These are phyloP conservation scores for Fusarium irregulare DNA, from an alignment of 2,329 filamentous ascomycete genomes.

Conservation along the genomic window DNA sequence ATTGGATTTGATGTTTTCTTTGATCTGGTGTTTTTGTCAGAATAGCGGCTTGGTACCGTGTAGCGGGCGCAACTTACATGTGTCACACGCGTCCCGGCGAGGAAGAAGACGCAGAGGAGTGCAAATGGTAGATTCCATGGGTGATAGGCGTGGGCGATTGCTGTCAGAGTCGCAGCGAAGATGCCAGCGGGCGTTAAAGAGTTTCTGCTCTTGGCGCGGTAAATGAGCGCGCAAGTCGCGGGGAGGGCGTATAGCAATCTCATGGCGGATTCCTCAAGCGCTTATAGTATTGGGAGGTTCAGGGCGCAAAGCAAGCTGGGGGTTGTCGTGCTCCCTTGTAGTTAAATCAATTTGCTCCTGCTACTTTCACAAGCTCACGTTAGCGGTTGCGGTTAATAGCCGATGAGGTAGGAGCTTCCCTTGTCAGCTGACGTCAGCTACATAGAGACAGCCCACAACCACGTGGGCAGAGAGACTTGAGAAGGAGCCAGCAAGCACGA, in stretches of 20 bases:
- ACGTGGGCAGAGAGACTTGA: neutral
- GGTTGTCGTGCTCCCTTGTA: constrained; percentile 15
- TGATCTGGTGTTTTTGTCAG: constrained; percentile 67
- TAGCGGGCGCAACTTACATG: constrained; percentile 65
- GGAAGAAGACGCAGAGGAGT: constrained; percentile 85
- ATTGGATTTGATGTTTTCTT: constrained; percentile 84
- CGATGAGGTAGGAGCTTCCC: constrained; percentile 16
- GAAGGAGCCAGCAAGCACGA: neutral
- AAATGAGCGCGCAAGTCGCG: constrained; percentile 69
- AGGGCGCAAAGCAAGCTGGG: constrained; percentile 8
- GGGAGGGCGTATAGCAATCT: constrained; percentile 68
- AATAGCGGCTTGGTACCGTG: neutral
- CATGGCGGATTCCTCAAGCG: constrained; percentile 56
- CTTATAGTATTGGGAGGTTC: constrained; percentile 8
- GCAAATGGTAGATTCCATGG: constrained; percentile 94
- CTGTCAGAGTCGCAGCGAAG: constrained; percentile 77
- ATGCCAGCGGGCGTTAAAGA: constrained; percentile 84
- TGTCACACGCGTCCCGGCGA: constrained; percentile 84
- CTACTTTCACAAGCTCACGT: constrained; percentile 10
- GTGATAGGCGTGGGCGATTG: constrained; percentile 85
- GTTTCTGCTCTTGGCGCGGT: constrained; percentile 76
- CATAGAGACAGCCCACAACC: neutral
- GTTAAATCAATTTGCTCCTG: constrained; percentile 7
- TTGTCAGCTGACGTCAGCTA: constrained; percentile 40
- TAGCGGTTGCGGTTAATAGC: constrained; percentile 10